phyloP scores from a whole-genome alignment of 495 filamentous ascomycete genomes.

The Sordaria brevicollis region DNA sequence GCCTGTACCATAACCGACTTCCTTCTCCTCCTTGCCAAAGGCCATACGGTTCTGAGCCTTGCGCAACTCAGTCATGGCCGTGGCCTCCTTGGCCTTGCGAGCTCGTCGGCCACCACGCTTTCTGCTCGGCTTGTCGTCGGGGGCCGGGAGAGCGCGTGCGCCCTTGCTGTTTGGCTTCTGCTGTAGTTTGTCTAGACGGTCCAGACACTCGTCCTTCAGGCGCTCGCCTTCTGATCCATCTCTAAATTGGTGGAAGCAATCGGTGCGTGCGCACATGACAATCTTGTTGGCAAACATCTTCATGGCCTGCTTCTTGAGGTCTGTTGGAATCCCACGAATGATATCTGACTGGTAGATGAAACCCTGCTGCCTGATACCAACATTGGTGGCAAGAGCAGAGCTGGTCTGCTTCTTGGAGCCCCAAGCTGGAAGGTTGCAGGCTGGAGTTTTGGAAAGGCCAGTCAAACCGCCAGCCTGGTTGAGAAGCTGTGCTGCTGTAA shows the following conservation, averaged over 20 bases:
- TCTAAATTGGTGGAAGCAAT: slow-evolving; percentile 71
- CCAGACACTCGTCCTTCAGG: slow-evolving; percentile 71
- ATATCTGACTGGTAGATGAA: slow-evolving; percentile 88
- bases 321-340: slow-evolving; percentile 69
- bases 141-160: slow-evolving; percentile 76
- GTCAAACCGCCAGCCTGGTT: slow-evolving; percentile 85
- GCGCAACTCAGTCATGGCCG: slow-evolving; percentile 91
- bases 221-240: slow-evolving; percentile 79
- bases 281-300: slow-evolving; percentile 91
- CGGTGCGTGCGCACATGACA: slow-evolving; percentile 79
- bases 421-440: slow-evolving; percentile 84
- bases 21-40: slow-evolving; percentile 91
- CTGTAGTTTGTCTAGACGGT: slow-evolving; percentile 86
- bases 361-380: slow-evolving; percentile 83
- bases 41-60: slow-evolving; percentile 95
- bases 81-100: slow-evolving; percentile 91
- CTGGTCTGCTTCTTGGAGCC: slow-evolving; percentile 78
- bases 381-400: slow-evolving; percentile 85
- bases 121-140: slow-evolving; percentile 87
- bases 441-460: slow-evolving; percentile 80
- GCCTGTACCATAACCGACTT: slow-evolving; percentile 84
- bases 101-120: slow-evolving; percentile 90
- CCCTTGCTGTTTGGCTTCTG: slow-evolving; percentile 91
- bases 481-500: slow-evolving; percentile 93
- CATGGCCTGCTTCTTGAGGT: slow-evolving; percentile 89